Evolutionary conservation across 805 yeast species (phyloP).

Genomic region (Trichomonascus vanleenenianus): DNA sequence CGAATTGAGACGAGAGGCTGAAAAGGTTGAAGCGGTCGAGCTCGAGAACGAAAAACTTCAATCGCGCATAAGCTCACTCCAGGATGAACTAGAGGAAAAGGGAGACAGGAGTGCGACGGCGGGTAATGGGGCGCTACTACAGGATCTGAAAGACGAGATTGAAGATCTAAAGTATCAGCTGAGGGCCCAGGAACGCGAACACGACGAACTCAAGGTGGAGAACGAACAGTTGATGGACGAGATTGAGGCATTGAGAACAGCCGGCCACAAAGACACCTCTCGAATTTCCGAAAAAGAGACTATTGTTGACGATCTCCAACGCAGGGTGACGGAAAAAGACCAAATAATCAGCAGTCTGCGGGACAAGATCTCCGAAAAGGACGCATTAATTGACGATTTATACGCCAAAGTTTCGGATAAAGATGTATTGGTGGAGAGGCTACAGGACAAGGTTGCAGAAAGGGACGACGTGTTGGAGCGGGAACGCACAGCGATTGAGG

Average conservation of each 20-base stretch:
- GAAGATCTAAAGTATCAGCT: constrained; percentile 6
- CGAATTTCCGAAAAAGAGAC: constrained; percentile 1
- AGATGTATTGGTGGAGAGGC: neutral
- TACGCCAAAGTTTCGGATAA: neutral
- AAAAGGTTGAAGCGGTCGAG: constrained; percentile 13
- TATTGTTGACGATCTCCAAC: neutral
- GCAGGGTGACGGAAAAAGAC: neutral
- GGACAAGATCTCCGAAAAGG: neutral
- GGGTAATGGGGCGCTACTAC: neutral
- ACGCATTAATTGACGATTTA: neutral
- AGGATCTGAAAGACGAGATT: constrained; percentile 5
- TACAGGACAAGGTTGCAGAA: constrained; percentile 4
- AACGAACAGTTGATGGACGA: neutral
- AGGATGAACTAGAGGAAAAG: constrained; percentile 14
- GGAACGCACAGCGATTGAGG: neutral
- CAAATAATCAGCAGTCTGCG: neutral
- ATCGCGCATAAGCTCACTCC: constrained; percentile 4
- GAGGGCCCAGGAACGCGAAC: constrained; percentile 2
- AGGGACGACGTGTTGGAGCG: constrained; percentile 2
- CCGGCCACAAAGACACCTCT: neutral
- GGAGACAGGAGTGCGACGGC: too few relatives aligned
- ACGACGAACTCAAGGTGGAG: neutral
- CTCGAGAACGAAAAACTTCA: constrained; percentile 11
- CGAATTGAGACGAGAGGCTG: constrained; percentile 18
- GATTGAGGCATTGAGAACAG: constrained; percentile 1